Evolutionary conservation across 208 protist genomes (phyloP).

Genomic region (Novymonas esmeraldas): DNA sequence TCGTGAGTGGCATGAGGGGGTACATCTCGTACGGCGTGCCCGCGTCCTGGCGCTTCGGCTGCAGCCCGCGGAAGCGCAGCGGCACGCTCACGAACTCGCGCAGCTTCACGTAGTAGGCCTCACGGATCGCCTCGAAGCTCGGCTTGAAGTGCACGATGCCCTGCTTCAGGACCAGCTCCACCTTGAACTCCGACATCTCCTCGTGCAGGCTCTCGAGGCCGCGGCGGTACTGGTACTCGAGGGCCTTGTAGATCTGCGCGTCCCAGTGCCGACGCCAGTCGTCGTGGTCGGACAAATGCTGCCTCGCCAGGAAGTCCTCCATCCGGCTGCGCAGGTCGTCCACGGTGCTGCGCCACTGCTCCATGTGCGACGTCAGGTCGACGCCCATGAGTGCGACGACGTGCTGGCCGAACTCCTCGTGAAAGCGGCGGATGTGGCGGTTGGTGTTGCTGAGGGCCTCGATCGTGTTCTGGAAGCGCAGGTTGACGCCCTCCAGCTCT

Average conservation of each 20-base stretch:
- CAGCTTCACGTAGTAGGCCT: conserved; percentile 95
- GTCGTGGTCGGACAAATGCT: conserved; percentile 81
- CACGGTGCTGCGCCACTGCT: conserved; percentile 92
- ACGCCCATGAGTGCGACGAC: conserved; percentile 86
- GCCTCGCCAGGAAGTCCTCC: conserved; percentile 78
- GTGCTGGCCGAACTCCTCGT: conserved; percentile 82
- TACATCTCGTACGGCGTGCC: conserved; percentile 89
- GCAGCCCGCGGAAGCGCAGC: conserved; percentile 91
- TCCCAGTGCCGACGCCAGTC: conserved; percentile 96
- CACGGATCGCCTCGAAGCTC: conserved; percentile 92
- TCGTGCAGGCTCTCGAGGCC: conserved; percentile 94
- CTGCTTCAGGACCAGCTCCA: conserved; percentile 95
- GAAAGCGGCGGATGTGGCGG: conserved; percentile 85
- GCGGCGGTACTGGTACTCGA: conserved; percentile 95
- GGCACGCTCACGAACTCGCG: conserved; percentile 95
- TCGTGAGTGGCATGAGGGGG: conserved; percentile 83
- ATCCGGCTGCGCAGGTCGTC: conserved; percentile 86
- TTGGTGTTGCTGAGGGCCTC: conserved; percentile 83
- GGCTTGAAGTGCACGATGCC: conserved; percentile 93
- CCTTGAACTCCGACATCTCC: conserved; percentile 92
- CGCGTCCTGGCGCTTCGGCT: conserved; percentile 69
- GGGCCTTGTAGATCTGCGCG: conserved; percentile 97
- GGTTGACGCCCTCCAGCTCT: conserved; percentile 82
- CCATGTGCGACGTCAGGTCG: conserved; percentile 91
- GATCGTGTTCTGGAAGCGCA: conserved; percentile 85